Conservation (phyloP, 768 basidiomycete genomes). For the Lanmaoa pseudosensibilis region DNA sequence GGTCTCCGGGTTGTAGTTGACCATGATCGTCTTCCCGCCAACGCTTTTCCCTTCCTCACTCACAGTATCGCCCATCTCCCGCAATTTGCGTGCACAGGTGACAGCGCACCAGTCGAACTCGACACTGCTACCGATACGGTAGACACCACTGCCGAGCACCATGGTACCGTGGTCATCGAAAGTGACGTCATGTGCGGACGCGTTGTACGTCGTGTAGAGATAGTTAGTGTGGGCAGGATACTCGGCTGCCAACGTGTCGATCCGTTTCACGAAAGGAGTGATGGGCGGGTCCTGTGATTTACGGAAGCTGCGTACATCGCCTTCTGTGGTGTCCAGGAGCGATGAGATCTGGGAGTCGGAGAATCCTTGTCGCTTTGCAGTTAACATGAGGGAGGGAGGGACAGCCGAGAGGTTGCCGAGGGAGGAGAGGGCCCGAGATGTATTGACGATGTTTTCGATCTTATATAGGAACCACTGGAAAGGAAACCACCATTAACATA, state of each 20-base stretch:
- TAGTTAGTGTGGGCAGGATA: slow-evolving; percentile 99
- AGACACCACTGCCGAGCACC: slow-evolving; percentile 97
- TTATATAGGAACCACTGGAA: slow-evolving; percentile 96
- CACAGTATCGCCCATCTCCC: slow-evolving; percentile 67
- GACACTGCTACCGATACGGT: slow-evolving; percentile 96
- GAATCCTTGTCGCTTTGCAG: slow-evolving; percentile 94
- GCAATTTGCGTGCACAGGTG: slow-evolving; percentile 89
- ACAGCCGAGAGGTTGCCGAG: slow-evolving; percentile 69
- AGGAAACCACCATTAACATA: background rate
- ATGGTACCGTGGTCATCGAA: slow-evolving; percentile 98
- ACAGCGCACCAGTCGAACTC: slow-evolving; percentile 99
- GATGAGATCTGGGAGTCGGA: slow-evolving; percentile 91
- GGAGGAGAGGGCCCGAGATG: slow-evolving; percentile 71
- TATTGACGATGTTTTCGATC: slow-evolving; percentile 96
- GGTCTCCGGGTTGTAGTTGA: slow-evolving; percentile 99
- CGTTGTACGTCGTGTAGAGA: slow-evolving; percentile 99
- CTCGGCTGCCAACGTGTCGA: slow-evolving; percentile 98
- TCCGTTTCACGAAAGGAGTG: slow-evolving; percentile 97
- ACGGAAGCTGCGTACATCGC: slow-evolving; percentile 76
- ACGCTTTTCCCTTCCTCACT: slow-evolving; percentile 16
- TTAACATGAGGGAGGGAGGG: slow-evolving; percentile 73
- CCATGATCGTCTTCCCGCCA: slow-evolving; percentile 88
- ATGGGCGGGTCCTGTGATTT: slow-evolving; percentile 72
- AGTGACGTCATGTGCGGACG: slow-evolving; percentile 90
- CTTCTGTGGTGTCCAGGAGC: slow-evolving; percentile 71